Evolutionary conservation across 441 rosid species (phyloP), one percentile per base, ranked within the genome.

Genomic region (Pelargonium australe): DNA sequence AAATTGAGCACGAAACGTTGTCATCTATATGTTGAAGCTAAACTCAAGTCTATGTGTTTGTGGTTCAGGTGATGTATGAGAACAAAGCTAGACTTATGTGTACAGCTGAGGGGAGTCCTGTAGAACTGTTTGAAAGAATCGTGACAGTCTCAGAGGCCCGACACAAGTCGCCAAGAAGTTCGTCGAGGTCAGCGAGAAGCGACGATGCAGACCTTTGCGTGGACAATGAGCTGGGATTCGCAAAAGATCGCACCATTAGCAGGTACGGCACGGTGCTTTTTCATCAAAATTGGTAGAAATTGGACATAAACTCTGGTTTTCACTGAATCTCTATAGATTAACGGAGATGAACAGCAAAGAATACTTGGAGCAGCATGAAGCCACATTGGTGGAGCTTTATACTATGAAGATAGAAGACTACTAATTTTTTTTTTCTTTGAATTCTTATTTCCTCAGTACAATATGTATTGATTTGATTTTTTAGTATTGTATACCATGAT

Each of bases 271-370:
- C 3, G 31, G 55, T 10, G 55, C 4, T 3, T 47, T 47, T 47
- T 47, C 55, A 47, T 12, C 4, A 47, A 47, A 12, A 10, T 47
- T 47, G 13, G 55, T 25, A 25, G 31, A 25, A 25, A 25, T 25
- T 25, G 31, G 31, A 25, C 31, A 25, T 25, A 20, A 25, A 25
- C 31, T 25, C 31, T 0, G 31, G 31, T 25, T 25, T 25, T 25
- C 31, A 25, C 31, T 25, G 31, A 40, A 23, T 34, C 40, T 10
- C 10, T 66, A 77, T 86, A 93, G 98, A 77, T 78, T 90, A 78
- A 93, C 96, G 51, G 92, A 93, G 79, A 85, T 93, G 96, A 93
- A 93, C 82, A 94, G 96, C 85, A 88, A 83, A 79, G 96, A 91
- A 81, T 93, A 86, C 81, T 83, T 89, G 44, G 95, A 91, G 78